Percentiles rank a stretch among this genome's conserved stretches.
These are phyloP conservation scores for Didymella arachidicola DNA, from an alignment of 2,329 filamentous ascomycete species.

Conservation along the genomic window DNA sequence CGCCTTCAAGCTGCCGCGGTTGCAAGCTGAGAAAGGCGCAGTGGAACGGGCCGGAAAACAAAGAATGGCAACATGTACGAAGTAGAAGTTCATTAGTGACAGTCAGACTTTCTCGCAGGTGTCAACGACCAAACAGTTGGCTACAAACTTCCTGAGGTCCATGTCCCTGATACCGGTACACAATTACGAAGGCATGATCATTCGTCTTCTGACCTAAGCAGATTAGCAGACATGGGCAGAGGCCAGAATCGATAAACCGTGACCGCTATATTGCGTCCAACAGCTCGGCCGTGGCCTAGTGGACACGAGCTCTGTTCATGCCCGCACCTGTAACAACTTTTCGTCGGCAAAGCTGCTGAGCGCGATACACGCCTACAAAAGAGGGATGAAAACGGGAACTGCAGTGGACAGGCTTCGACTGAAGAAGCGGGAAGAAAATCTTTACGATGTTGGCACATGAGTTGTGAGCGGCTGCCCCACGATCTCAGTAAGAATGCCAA, in stretches of 20 bases:
- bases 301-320: not conserved
- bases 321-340: not conserved
- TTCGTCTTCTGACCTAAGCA: not conserved
- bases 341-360: not conserved
- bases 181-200: not conserved
- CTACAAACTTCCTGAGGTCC: not conserved
- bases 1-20: not conserved
- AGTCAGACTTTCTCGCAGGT: not conserved
- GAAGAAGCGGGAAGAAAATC: not conserved
- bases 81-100: too few relatives aligned
- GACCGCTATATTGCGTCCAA: not conserved
- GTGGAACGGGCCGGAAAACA: not conserved
- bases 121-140: not conserved
- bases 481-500: constrained; percentile 8
- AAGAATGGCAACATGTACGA: not conserved
- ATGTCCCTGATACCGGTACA: not conserved
- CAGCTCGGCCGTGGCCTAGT: not conserved
- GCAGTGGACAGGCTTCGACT: not conserved
- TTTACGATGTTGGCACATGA: not conserved
- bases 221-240: not conserved
- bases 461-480: not conserved
- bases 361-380: not conserved
- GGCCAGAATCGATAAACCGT: not conserved
- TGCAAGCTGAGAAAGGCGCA: not conserved
- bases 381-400: not conserved